These are phyloP conservation scores for Fusarium globosum DNA, from an alignment of 2,329 filamentous ascomycete genomes.

Conservation along the genomic window DNA sequence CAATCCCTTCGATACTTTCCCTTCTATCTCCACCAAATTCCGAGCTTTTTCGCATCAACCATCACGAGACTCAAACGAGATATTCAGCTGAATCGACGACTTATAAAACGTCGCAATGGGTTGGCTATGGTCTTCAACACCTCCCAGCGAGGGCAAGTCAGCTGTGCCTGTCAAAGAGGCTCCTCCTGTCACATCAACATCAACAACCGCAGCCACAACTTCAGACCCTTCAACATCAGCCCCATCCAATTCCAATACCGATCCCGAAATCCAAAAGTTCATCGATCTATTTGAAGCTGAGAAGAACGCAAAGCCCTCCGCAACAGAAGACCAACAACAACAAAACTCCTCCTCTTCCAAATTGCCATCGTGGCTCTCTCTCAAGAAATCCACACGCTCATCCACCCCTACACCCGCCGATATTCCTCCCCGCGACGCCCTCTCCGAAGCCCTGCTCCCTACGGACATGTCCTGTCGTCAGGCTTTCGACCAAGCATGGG, in stretches of 20 bases:
- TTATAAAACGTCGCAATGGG: conserved; percentile 60
- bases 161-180: conserved; percentile 39
- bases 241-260: conserved; percentile 47
- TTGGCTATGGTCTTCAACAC: conserved; percentile 68
- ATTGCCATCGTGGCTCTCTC: conserved; percentile 51
- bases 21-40: neutral
- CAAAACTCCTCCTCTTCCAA: conserved; percentile 43
- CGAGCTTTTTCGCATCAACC: neutral
- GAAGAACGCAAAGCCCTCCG: conserved; percentile 36
- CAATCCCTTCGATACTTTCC: neutral
- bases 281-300: conserved; percentile 58
- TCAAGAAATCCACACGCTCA: conserved; percentile 46
- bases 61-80: neutral
- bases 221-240: conserved; percentile 16
- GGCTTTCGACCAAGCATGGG: conserved; percentile 93
- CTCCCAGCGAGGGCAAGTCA: conserved; percentile 40
- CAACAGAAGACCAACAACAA: conserved; percentile 35
- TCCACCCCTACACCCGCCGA: conserved; percentile 36
- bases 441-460: conserved; percentile 79
- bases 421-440: conserved; percentile 52
- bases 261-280: conserved; percentile 67
- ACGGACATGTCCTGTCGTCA: conserved; percentile 87
- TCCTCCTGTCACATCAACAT: conserved; percentile 36
- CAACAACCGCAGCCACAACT: conserved; percentile 28
- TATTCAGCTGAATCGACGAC: neutral